Evolutionary conservation across 306 rosid species (phyloP).

Genomic region (Cicer cuneatum): DNA sequence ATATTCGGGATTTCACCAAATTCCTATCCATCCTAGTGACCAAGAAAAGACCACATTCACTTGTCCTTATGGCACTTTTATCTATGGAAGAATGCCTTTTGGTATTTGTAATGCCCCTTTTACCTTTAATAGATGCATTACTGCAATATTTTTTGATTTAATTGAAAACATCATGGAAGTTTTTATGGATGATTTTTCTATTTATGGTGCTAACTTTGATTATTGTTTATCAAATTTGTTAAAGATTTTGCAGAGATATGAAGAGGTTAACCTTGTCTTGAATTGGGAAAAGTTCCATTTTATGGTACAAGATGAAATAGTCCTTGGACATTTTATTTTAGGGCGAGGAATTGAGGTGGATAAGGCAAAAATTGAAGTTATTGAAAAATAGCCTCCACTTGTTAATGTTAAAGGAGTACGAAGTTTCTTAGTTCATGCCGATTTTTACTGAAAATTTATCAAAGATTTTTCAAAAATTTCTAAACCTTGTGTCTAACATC

Average conservation of each 20-base stretch:
- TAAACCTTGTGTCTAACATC: background rate
- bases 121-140: background rate
- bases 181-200: background rate
- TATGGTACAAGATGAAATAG: background rate
- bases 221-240: background rate
- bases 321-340: background rate
- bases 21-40: background rate
- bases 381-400: background rate
- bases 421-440: background rate
- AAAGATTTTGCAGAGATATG: background rate
- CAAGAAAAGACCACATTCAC: background rate
- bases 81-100: background rate
- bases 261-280: background rate
- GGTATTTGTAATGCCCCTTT: background rate
- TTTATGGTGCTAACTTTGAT: background rate
- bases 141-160: too few relatives aligned
- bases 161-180: background rate
- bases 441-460: background rate
- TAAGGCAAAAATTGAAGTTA: background rate
- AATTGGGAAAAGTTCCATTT: background rate
- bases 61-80: background rate
- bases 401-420: background rate
- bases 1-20: background rate
- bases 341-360: background rate
- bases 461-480: background rate